Evolutionary conservation across 2,329 filamentous ascomycete species (phyloP).

Genomic region (Microsporum ferrugineum): DNA sequence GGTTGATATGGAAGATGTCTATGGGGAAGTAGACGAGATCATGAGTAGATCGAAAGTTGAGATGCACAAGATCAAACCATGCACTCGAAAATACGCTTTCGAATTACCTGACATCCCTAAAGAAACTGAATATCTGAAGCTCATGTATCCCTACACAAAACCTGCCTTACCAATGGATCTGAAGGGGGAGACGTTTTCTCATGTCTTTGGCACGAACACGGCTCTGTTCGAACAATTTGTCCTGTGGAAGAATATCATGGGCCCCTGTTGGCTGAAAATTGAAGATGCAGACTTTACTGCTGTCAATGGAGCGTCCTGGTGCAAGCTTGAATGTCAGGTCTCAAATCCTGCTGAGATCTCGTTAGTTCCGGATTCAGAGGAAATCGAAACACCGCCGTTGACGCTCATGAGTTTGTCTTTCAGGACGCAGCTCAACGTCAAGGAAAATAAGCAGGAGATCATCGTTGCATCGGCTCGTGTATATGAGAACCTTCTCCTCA

Average conservation of each 20-base stretch:
- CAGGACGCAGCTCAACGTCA: conserved; percentile 76
- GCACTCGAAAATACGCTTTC: conserved; percentile 86
- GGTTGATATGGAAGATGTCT: conserved; percentile 79
- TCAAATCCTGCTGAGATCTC: conserved; percentile 66
- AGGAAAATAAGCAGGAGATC: conserved; percentile 94
- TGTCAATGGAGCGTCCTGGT: conserved; percentile 89
- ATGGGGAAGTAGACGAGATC: conserved; percentile 72
- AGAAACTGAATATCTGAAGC: conserved; percentile 82
- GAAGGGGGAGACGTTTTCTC: conserved; percentile 80
- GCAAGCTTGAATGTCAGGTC: conserved; percentile 83
- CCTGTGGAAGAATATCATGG: conserved; percentile 98
- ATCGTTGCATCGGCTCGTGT: conserved; percentile 81
- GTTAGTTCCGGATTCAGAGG: conserved; percentile 64
- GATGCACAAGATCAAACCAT: conserved; percentile 89
- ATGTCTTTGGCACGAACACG: conserved; percentile 87
- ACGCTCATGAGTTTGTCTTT: conserved; percentile 93
- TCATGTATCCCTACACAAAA: conserved; percentile 91
- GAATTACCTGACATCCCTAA: conserved; percentile 78
- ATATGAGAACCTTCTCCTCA: conserved; percentile 80
- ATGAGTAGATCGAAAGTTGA: conserved; percentile 79
- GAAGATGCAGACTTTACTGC: conserved; percentile 70
- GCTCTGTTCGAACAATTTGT: conserved; percentile 96
- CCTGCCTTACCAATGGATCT: conserved; percentile 57
- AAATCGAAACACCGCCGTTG: conserved; percentile 69
- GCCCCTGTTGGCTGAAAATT: conserved; percentile 92